Conservation (phyloP, 441 rosid genomes). For the Metrosideros polymorpha region DNA sequence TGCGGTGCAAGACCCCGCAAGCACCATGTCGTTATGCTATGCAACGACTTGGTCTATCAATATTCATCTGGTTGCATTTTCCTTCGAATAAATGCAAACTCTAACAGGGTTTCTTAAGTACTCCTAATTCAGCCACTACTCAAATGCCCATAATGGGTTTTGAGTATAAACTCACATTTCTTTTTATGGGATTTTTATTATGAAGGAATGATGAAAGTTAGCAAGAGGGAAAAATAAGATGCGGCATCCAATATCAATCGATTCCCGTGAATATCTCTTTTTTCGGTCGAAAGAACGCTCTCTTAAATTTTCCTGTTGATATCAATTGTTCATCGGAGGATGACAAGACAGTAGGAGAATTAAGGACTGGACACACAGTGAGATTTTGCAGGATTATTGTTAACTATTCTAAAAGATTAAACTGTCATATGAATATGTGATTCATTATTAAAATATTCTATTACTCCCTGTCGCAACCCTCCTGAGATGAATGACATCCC, state of each 20-base stretch:
- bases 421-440: not conserved
- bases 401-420: not conserved
- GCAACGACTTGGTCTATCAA: not conserved
- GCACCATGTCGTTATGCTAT: not conserved
- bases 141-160: not conserved
- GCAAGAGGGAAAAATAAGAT: not conserved
- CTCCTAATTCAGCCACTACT: not conserved
- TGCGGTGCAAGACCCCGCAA: not conserved
- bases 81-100: not conserved
- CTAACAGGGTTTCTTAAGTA: too few species aligned
- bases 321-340: not conserved
- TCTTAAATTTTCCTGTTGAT: not conserved
- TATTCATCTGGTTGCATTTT: not conserved
- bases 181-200: not conserved
- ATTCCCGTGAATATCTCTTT: not conserved
- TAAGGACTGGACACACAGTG: fast-evolving
- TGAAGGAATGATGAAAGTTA: not conserved
- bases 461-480: not conserved
- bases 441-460: not conserved
- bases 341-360: not conserved
- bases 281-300: fast-evolving
- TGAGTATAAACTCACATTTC: not conserved
- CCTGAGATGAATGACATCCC: not conserved
- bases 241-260: fast-evolving
- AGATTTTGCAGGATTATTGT: not conserved